Evolutionary conservation across 495 filamentous ascomycete species (phyloP).

Genomic region (Talaromyces ruber): DNA sequence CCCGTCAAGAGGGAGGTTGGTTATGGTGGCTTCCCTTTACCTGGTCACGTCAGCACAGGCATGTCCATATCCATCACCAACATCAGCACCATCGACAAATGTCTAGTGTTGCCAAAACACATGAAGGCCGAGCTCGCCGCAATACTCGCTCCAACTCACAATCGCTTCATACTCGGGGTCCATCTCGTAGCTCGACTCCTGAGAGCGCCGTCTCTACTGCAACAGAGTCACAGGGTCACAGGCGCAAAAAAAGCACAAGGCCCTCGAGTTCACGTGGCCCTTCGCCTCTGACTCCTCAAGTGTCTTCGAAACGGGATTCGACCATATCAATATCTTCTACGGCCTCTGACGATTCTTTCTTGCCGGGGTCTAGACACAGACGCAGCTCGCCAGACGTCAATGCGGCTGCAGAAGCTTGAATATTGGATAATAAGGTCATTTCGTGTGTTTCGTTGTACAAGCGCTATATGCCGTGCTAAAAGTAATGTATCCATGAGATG

Average conservation of each 20-base stretch:
- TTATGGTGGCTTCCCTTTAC: slow-evolving; percentile 69
- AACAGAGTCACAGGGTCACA: slow-evolving; percentile 22
- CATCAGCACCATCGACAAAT: slow-evolving; percentile 25
- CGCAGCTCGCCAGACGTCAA: background rate
- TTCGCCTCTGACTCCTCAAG: slow-evolving; percentile 32
- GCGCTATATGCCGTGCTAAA: background rate
- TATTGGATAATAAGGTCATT: background rate
- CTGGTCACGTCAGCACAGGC: slow-evolving; percentile 40
- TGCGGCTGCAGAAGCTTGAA: slow-evolving; percentile 4
- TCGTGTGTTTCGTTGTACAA: background rate
- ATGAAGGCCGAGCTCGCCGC: slow-evolving; percentile 29
- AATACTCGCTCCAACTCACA: slow-evolving; percentile 33
- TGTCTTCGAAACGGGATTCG: slow-evolving; percentile 31
- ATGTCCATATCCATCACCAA: slow-evolving; percentile 16
- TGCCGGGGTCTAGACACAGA: background rate
- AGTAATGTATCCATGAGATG: background rate
- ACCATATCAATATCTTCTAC: slow-evolving; percentile 6
- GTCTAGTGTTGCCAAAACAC: slow-evolving; percentile 22
- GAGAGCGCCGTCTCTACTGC: slow-evolving; percentile 24
- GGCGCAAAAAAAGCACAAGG: slow-evolving; percentile 20
- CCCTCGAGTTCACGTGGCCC: slow-evolving; percentile 22
- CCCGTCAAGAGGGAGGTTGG: slow-evolving; percentile 65
- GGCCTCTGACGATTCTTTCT: slow-evolving; percentile 7
- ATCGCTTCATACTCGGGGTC: slow-evolving; percentile 32
- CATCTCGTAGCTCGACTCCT: slow-evolving; percentile 43